Evolutionary conservation across 345 rosid genomes (phyloP).

Genomic region (Citrus cavaleriei): DNA sequence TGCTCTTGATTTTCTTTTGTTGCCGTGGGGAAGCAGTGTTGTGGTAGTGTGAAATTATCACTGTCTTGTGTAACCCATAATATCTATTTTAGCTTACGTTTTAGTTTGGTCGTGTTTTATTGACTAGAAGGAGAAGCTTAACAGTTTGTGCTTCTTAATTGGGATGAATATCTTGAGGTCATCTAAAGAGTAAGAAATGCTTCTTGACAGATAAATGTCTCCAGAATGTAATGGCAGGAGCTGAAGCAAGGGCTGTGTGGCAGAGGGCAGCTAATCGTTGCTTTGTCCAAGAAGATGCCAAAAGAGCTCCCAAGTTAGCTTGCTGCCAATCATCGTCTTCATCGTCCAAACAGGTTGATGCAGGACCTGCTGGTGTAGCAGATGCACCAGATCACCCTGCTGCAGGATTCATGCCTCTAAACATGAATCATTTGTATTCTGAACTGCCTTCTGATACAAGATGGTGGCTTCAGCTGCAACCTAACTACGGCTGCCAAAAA

Average conservation of each 20-base stretch:
- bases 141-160: neutral
- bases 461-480: slow-evolving; percentile 75
- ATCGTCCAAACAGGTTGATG: slow-evolving; percentile 47
- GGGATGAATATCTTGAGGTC: neutral
- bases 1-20: neutral
- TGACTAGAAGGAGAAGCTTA: neutral
- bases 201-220: slow-evolving; percentile 37
- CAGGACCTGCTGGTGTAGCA: slow-evolving; percentile 37
- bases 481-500: slow-evolving; percentile 55
- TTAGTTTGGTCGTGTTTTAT: neutral
- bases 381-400: slow-evolving; percentile 40
- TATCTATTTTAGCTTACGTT: neutral
- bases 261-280: slow-evolving; percentile 88
- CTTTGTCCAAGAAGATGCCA: slow-evolving; percentile 98
- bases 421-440: slow-evolving; percentile 41
- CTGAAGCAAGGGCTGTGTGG: slow-evolving; percentile 92
- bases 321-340: slow-evolving; percentile 79
- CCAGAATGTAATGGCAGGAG: slow-evolving; percentile 66
- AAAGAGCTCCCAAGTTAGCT: slow-evolving; percentile 92
- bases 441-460: slow-evolving; percentile 49
- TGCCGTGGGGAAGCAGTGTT: neutral
- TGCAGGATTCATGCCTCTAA: slow-evolving; percentile 54
- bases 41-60: neutral
- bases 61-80: neutral
- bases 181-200: neutral